phyloP scores from a whole-genome alignment of 2,329 filamentous ascomycete genomes.

The Venturia pyrina region DNA sequence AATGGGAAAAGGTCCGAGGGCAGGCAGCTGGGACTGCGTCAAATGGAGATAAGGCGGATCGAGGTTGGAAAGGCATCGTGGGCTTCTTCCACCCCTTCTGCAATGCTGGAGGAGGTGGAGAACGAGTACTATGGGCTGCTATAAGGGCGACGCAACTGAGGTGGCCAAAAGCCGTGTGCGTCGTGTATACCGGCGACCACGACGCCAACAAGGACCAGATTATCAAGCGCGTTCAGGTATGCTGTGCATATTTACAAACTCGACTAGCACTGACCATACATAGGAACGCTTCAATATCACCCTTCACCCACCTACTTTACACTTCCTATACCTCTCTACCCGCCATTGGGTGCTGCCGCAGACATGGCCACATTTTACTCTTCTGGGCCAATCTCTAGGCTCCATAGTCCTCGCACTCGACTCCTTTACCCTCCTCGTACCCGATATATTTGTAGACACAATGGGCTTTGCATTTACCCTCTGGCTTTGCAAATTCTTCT shows the following conservation, averaged over 20 bases:
- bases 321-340: constrained; percentile 85
- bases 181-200: constrained; percentile 93
- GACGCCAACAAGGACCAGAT: constrained; percentile 75
- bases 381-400: constrained; percentile 86
- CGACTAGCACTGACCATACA: constrained; percentile 36
- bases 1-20: constrained; percentile 60
- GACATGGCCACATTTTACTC: constrained; percentile 85
- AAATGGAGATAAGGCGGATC: constrained; percentile 35
- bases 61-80: constrained; percentile 73
- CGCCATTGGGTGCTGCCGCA: constrained; percentile 76
- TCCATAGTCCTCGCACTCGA: constrained; percentile 84
- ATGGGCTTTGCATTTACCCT: constrained; percentile 96
- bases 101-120: constrained; percentile 92
- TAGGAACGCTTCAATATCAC: constrained; percentile 76
- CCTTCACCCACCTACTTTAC: constrained; percentile 70
- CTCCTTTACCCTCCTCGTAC: constrained; percentile 81
- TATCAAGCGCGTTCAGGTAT: constrained; percentile 63
- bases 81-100: constrained; percentile 99
- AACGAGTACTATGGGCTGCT: constrained; percentile 92
- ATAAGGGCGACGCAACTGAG: constrained; percentile 81
- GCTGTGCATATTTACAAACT: constrained; percentile 31
- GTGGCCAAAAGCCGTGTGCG: constrained; percentile 80
- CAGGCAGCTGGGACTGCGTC: constrained; percentile 35
- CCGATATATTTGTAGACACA: constrained; percentile 91
- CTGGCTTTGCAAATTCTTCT: constrained; percentile 72